Percentiles rank a stretch among this genome's conserved stretches.
These are phyloP conservation scores for Mallotus nudiflorus DNA, from an alignment of 345 rosid species.

Conservation along the genomic window DNA sequence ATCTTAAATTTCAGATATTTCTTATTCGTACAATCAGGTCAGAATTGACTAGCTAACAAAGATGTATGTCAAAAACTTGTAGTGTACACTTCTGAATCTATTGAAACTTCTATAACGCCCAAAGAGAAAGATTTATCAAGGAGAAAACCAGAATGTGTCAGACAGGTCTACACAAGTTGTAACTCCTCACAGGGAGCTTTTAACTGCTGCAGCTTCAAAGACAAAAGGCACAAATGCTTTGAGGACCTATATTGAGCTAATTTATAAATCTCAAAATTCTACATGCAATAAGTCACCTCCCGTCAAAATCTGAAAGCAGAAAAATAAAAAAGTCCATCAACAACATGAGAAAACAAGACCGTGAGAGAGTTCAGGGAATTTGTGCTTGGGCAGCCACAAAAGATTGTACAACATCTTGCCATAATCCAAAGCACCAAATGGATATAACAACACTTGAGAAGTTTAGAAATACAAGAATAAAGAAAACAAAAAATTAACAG, in stretches of 20 bases:
- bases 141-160: conserved; percentile 13
- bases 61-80: conserved; percentile 18
- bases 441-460: not conserved
- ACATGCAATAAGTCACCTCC: conserved; percentile 39
- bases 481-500: not conserved
- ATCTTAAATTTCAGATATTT: conserved; percentile 22
- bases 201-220: conserved; percentile 37
- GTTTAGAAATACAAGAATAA: not conserved
- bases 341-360: not conserved
- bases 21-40: conserved; percentile 36
- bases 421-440: not conserved
- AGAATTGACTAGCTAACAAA: conserved; percentile 21
- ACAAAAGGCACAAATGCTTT: conserved; percentile 31
- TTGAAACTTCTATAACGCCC: conserved; percentile 22
- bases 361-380: too few relatives aligned
- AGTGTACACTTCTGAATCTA: conserved; percentile 20
- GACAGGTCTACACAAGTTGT: conserved; percentile 18
- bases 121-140: conserved; percentile 5
- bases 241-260: conserved; percentile 28
- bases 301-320: conserved; percentile 41
- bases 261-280: conserved; percentile 25
- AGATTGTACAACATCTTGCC: not conserved
- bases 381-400: not conserved
- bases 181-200: conserved; percentile 28
- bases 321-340: conserved; percentile 13